phyloP scores from a whole-genome alignment of 371 early-diverging fungal species.

The Chytridium lagenaria region DNA sequence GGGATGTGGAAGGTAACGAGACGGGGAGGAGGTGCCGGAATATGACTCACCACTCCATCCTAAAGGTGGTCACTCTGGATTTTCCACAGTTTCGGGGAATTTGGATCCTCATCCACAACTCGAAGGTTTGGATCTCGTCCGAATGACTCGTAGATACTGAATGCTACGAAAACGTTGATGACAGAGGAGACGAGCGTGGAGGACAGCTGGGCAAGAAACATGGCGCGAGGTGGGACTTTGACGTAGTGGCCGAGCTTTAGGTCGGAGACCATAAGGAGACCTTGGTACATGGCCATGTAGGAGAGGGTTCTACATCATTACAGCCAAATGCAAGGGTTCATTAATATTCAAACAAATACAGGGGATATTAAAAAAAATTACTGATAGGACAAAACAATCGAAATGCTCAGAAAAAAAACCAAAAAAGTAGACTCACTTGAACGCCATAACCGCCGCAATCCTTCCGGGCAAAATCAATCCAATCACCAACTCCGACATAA shows the following conservation, averaged over 20 bases:
- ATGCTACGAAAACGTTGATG: slow-evolving; percentile 24
- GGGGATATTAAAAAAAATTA: too few species aligned
- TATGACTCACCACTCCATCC: slow-evolving; percentile 34
- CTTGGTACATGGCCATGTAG: slow-evolving; percentile 36
- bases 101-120: neutral
- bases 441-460: slow-evolving; percentile 69
- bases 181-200: slow-evolving; percentile 39
- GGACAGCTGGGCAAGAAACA: slow-evolving; percentile 43
- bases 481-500: slow-evolving; percentile 46
- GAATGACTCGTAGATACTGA: slow-evolving; percentile 13
- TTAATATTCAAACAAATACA: too few species aligned
- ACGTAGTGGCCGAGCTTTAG: slow-evolving; percentile 52
- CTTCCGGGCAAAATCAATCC: slow-evolving; percentile 56
- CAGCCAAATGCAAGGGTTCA: too few species aligned
- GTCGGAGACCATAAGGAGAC: slow-evolving; percentile 32
- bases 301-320: too few species aligned
- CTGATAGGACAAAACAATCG: slow-evolving; percentile 25
- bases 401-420: too few species aligned
- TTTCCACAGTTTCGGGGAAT: neutral
- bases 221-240: slow-evolving; percentile 43
- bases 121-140: neutral
- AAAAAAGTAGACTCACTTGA: slow-evolving; percentile 39
- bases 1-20: too few species aligned
- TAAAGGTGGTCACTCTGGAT: slow-evolving; percentile 14
- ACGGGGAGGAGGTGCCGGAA: too few species aligned